These are phyloP conservation scores for Xylariales sp. DNA, from an alignment of 2,329 filamentous ascomycete genomes.

Conservation along the genomic window DNA sequence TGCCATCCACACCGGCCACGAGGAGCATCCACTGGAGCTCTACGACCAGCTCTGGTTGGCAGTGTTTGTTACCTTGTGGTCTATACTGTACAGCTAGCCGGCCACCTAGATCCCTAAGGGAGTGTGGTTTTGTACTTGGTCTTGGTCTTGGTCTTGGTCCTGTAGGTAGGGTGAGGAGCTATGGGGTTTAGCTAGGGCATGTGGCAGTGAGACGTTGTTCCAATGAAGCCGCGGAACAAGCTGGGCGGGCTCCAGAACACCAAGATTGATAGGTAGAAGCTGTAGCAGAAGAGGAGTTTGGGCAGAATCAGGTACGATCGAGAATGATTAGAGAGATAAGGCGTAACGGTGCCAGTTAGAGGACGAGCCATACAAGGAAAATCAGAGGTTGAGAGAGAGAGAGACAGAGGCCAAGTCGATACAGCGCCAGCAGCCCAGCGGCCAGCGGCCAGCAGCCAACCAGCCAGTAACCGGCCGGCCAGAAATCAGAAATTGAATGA, in stretches of 20 bases:
- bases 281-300: constrained; percentile 13
- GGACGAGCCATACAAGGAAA: constrained; percentile 18
- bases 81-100: constrained; percentile 8
- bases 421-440: too few species aligned
- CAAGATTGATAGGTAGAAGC: constrained; percentile 6
- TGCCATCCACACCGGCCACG: constrained; percentile 34
- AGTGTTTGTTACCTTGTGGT: constrained; percentile 2
- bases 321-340: constrained; percentile 8
- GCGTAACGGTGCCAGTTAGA: background rate
- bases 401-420: too few species aligned
- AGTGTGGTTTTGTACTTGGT: too few species aligned
- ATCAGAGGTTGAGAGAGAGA: constrained; percentile 12
- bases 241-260: constrained; percentile 8
- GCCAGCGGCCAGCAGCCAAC: too few species aligned
- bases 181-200: background rate
- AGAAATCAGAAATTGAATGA: background rate
- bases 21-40: constrained; percentile 27
- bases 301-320: constrained; percentile 27
- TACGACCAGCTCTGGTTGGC: constrained; percentile 16
- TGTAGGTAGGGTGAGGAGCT: too few species aligned
- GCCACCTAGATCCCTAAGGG: constrained; percentile 13
- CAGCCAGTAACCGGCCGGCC: too few species aligned
- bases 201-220: constrained; percentile 13
- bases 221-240: constrained; percentile 18
- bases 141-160: too few species aligned